phyloP scores from a whole-genome alignment of 2,329 filamentous ascomycete genomes.

The Fusarium domesticum region DNA sequence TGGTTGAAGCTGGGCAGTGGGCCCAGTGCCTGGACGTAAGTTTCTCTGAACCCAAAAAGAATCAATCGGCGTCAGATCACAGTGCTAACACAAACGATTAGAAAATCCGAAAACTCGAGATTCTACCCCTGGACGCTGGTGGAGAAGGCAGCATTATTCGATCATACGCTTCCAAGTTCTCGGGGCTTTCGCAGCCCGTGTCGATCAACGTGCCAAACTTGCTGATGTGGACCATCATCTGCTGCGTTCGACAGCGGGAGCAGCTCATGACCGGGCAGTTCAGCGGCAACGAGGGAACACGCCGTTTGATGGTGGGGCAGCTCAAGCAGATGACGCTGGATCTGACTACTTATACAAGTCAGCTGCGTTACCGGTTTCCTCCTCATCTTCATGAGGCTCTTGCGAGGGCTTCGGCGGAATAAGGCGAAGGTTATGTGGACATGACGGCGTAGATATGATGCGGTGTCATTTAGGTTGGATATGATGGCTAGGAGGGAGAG shows the following conservation, averaged over 20 bases:
- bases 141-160: constrained; percentile 80
- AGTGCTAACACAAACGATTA: constrained; percentile 35
- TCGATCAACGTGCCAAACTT: constrained; percentile 87
- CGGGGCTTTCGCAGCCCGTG: constrained; percentile 73
- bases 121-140: constrained; percentile 73
- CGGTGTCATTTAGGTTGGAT: neutral
- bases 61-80: neutral
- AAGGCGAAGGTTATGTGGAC: neutral
- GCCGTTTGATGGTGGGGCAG: constrained; percentile 63
- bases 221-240: constrained; percentile 88
- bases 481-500: too few species aligned
- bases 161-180: constrained; percentile 75
- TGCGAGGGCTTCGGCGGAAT: constrained; percentile 73
- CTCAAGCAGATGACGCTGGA: constrained; percentile 81
- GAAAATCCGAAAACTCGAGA: constrained; percentile 71
- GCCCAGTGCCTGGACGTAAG: constrained; percentile 58
- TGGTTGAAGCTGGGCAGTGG: constrained; percentile 55
- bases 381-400: constrained; percentile 84
- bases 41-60: constrained; percentile 15
- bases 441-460: neutral
- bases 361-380: constrained; percentile 87
- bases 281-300: constrained; percentile 66
- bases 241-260: constrained; percentile 76
- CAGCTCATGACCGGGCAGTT: constrained; percentile 68
- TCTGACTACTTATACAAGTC: constrained; percentile 87